These are phyloP conservation scores for Fusarium bactridioides DNA, from an alignment of 2,329 filamentous ascomycete genomes.

Conservation along the genomic window DNA sequence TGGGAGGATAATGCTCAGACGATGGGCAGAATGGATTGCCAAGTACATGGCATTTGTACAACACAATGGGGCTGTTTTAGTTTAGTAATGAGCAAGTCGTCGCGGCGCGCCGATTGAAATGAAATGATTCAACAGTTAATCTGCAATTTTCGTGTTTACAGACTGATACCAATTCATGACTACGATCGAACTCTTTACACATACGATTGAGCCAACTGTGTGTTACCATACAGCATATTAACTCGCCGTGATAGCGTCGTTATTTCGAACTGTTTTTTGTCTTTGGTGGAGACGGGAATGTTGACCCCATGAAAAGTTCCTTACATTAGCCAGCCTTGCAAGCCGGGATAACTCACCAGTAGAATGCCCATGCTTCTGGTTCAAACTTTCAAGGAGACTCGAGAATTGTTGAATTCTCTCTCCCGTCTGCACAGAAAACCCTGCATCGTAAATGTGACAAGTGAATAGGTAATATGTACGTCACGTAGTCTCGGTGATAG, in stretches of 20 bases:
- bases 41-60: slow-evolving; percentile 40
- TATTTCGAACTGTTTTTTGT: background rate
- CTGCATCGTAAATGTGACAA: background rate
- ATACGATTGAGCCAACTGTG: background rate
- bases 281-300: slow-evolving; percentile 5
- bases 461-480: background rate
- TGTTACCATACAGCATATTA: background rate
- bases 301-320: slow-evolving; percentile 26
- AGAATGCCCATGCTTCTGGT: background rate
- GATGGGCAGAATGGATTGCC: slow-evolving; percentile 36
- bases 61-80: slow-evolving; percentile 41
- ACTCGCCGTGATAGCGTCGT: background rate
- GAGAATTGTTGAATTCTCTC: background rate
- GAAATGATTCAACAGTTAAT: slow-evolving; percentile 38
- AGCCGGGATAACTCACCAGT: background rate
- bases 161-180: background rate
- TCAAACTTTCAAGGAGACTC: background rate
- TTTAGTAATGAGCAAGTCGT: slow-evolving; percentile 43
- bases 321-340: background rate
- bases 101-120: slow-evolving; percentile 36
- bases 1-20: slow-evolving; percentile 26
- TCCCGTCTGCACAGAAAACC: background rate
- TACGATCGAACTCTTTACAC: background rate
- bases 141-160: background rate
- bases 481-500: slow-evolving; percentile 27